Conservation (phyloP, 192 early-diverging fungal genomes). For the Podila minutissima region DNA sequence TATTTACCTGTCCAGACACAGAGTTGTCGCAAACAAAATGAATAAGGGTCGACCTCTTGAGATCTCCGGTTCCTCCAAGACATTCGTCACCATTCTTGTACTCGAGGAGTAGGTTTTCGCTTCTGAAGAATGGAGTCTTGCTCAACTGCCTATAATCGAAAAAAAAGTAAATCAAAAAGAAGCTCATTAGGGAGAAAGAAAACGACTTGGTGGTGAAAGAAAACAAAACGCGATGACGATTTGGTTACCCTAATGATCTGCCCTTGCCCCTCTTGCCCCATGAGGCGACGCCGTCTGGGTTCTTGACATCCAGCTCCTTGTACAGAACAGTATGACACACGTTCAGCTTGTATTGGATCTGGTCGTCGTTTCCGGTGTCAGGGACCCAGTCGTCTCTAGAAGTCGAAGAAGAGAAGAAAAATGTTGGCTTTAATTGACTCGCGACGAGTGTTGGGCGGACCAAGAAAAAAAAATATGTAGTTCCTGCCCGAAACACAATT, state of each 20-base stretch:
- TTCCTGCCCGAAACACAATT: not conserved
- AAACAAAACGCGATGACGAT: not conserved
- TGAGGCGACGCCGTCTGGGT: constrained; percentile 28
- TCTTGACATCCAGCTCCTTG: constrained; percentile 34
- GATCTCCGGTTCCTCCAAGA: constrained; percentile 7
- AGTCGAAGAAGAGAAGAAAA: not conserved
- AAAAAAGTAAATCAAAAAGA: not conserved
- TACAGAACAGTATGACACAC: constrained; percentile 33
- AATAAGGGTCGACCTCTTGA: constrained; percentile 33
- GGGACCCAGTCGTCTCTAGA: constrained; percentile 38
- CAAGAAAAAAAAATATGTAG: too few relatives aligned
- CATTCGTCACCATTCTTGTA: constrained; percentile 38
- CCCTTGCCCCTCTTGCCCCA: constrained; percentile 46
- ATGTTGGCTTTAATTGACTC: not conserved
- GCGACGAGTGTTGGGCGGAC: not conserved
- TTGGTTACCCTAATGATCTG: constrained; percentile 40
- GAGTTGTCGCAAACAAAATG: constrained; percentile 45
- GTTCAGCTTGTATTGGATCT: constrained; percentile 26
- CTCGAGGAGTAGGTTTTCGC: constrained; percentile 37
- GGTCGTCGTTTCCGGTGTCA: constrained; percentile 22
- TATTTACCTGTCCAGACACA: constrained; percentile 38
- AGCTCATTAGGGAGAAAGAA: not conserved
- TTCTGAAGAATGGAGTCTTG: constrained; percentile 37
- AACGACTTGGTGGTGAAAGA: not conserved
- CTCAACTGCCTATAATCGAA: constrained; percentile 26